These are phyloP conservation scores for Domatiomyces globalis DNA, from an alignment of 2,329 filamentous ascomycete genomes.

Conservation along the genomic window DNA sequence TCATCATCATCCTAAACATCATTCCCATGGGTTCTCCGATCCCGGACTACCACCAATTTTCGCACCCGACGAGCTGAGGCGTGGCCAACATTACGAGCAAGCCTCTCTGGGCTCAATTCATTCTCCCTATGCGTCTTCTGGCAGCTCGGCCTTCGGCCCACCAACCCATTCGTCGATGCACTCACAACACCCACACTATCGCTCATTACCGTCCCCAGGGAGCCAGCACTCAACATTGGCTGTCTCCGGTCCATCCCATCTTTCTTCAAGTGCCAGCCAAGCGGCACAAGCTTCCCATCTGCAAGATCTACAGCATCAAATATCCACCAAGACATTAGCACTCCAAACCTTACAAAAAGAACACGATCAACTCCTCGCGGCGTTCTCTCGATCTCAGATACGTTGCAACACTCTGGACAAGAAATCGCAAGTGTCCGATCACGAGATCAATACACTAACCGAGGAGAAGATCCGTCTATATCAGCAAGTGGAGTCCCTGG, in stretches of 20 bases:
- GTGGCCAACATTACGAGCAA: slow-evolving; percentile 9
- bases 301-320: slow-evolving; percentile 40
- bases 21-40: slow-evolving; percentile 21
- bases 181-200: slow-evolving; percentile 8
- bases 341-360: slow-evolving; percentile 41
- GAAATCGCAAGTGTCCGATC: slow-evolving; percentile 37
- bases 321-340: slow-evolving; percentile 39
- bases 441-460: slow-evolving; percentile 38
- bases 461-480: slow-evolving; percentile 38
- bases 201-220: slow-evolving; percentile 18
- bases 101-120: slow-evolving; percentile 3
- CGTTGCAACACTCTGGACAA: slow-evolving; percentile 38
- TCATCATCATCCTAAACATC: slow-evolving; percentile 21
- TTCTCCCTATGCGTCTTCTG: slow-evolving; percentile 12
- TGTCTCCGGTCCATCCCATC: slow-evolving; percentile 5
- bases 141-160: slow-evolving; percentile 7
- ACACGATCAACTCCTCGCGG: slow-evolving; percentile 39
- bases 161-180: slow-evolving; percentile 12
- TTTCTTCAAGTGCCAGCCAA: slow-evolving; percentile 7
- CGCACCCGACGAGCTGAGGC: slow-evolving; percentile 10
- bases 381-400: slow-evolving; percentile 31
- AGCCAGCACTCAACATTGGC: slow-evolving; percentile 11
- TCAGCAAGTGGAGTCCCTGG: slow-evolving; percentile 33
- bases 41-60: slow-evolving; percentile 14
- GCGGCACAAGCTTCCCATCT: slow-evolving; percentile 29